A percentile compares a stretch with the other conserved stretches of the same genome.
phyloP scores from a whole-genome alignment of 331 rosid species.

The Quercus tomentella region DNA sequence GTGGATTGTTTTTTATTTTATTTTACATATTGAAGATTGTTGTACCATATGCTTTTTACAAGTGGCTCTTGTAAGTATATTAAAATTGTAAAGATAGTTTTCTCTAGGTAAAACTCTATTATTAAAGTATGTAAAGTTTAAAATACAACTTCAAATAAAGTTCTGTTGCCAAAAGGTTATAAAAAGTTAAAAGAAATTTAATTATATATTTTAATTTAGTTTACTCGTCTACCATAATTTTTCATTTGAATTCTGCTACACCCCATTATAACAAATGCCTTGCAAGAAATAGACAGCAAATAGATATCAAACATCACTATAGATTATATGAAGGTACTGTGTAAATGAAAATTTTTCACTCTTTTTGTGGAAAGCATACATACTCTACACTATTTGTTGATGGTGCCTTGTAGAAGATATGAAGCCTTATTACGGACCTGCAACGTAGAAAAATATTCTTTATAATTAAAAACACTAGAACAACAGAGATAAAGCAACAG shows the following conservation, averaged over 20 bases:
- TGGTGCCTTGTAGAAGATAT: slow-evolving; percentile 65
- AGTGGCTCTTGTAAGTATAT: no score
- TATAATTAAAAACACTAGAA: background rate
- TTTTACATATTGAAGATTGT: no score
- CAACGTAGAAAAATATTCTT: background rate
- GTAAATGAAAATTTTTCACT: background rate
- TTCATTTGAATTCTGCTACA: background rate
- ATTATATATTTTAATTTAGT: no score
- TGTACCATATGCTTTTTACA: no score
- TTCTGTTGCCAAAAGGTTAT: no score
- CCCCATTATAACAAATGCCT: background rate
- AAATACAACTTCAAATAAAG: no score
- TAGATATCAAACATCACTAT: background rate
- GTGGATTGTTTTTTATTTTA: no score
- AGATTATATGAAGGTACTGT: background rate
- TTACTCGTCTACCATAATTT: no score
- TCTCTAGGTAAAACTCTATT: no score
- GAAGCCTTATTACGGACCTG: slow-evolving; percentile 91
- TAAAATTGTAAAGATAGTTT: no score
- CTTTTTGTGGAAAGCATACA: background rate
- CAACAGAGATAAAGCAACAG: background rate
- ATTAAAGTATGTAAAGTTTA: no score
- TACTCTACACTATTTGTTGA: slow-evolving; percentile 14
- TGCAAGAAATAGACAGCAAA: background rate
- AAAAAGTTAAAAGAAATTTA: no score